Conservation (phyloP, 352 stramenopile genomes). For the Pythium plurisporium region DNA sequence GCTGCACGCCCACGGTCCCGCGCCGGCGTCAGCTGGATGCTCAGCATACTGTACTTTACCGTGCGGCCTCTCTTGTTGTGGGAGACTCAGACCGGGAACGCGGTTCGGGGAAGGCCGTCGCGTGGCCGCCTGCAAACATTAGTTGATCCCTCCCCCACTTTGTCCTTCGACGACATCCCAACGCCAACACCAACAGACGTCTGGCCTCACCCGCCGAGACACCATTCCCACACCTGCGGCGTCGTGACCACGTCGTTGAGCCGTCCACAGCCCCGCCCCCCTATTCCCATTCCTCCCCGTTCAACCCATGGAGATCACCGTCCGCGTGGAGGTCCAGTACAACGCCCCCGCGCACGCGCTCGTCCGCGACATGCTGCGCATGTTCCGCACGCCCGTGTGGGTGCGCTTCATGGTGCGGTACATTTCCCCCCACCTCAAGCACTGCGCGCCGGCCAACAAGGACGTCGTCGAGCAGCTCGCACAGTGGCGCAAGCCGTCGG, state of each 20-base stretch:
- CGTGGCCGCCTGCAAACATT: background rate
- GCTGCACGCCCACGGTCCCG: too few species aligned
- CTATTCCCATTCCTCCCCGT: background rate
- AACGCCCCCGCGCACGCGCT: slow-evolving; percentile 53
- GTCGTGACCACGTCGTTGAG: background rate
- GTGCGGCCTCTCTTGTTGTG: background rate
- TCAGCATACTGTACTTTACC: background rate
- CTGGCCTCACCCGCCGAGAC: background rate
- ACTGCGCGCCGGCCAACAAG: slow-evolving; percentile 68
- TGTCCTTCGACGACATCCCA: background rate
- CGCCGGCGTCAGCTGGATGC: background rate
- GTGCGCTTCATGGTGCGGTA: slow-evolving; percentile 85
- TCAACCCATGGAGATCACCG: slow-evolving; percentile 63
- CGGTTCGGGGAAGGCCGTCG: background rate
- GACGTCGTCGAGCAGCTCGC: slow-evolving; percentile 53
- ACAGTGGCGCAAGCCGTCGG: slow-evolving; percentile 12
- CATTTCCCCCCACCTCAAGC: slow-evolving; percentile 83
- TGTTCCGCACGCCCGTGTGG: slow-evolving; percentile 80
- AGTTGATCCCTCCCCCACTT: background rate
- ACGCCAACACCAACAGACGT: background rate
- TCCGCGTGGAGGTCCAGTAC: slow-evolving; percentile 79
- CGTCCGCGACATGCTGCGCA: slow-evolving; percentile 70
- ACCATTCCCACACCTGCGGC: too few species aligned
- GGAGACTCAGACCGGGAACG: background rate
- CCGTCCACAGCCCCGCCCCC: background rate